phyloP scores from a whole-genome alignment of 495 filamentous ascomycete genomes.

The Aspergillus baeticus region DNA sequence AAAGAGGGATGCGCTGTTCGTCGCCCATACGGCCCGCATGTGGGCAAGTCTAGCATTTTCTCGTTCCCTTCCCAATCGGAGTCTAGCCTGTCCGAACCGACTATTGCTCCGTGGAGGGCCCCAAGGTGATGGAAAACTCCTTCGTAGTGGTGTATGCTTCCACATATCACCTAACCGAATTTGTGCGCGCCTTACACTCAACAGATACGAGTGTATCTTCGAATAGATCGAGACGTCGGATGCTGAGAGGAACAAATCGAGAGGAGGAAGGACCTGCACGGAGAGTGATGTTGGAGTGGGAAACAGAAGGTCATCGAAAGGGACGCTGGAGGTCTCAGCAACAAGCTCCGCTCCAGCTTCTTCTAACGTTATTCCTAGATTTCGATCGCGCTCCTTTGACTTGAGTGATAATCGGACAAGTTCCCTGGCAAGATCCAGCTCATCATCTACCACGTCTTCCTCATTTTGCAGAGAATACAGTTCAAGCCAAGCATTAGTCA shows the following conservation, averaged over 20 bases:
- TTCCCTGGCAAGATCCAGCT: constrained; percentile 76
- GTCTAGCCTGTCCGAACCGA: constrained; percentile 51
- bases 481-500: constrained; percentile 73
- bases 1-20: constrained; percentile 76
- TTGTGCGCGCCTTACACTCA: constrained; percentile 79
- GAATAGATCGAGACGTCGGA: constrained; percentile 77
- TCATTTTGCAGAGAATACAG: constrained; percentile 71
- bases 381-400: constrained; percentile 23
- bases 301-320: constrained; percentile 79
- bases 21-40: constrained; percentile 84
- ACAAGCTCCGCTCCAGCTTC: constrained; percentile 24
- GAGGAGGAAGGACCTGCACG: constrained; percentile 70
- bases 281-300: constrained; percentile 71
- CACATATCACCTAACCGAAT: constrained; percentile 78
- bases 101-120: constrained; percentile 62
- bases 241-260: constrained; percentile 81
- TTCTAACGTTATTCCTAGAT: constrained; percentile 37
- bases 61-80: constrained; percentile 55
- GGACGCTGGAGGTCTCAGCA: constrained; percentile 34
- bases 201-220: constrained; percentile 79
- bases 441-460: constrained; percentile 70
- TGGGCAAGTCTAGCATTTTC: constrained; percentile 55
- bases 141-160: constrained; percentile 74
- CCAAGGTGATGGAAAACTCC: constrained; percentile 69
- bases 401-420: constrained; percentile 66